Percentiles rank a stretch among this genome's conserved stretches.
Conservation (phyloP, 176 grass and related monocot genomes). For the Ensete glaucum region DNA sequence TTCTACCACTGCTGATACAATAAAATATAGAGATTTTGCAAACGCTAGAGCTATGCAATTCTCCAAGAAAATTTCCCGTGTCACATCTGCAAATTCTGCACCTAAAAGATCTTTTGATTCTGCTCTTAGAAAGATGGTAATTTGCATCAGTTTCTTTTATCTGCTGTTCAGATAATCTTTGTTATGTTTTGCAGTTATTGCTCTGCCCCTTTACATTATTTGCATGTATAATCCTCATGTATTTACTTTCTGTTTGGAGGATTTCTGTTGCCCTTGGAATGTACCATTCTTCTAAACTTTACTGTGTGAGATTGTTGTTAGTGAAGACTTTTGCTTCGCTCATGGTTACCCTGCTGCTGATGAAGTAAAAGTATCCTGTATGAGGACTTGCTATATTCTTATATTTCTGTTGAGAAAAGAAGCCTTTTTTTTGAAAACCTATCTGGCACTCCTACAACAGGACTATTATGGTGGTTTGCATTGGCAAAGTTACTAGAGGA, state of each 20-base stretch:
- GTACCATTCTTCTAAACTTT: background rate
- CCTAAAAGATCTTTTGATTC: constrained; percentile 86
- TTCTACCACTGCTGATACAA: constrained; percentile 40
- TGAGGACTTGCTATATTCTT: too few relatives aligned
- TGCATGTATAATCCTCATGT: background rate
- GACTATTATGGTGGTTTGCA: too few relatives aligned
- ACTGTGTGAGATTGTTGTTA: background rate
- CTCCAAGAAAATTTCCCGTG: constrained; percentile 67
- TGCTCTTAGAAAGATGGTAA: constrained; percentile 75
- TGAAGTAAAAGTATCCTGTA: too few relatives aligned
- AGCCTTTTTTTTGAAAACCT: too few relatives aligned
- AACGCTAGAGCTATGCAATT: constrained; percentile 57
- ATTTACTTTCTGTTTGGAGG: background rate
- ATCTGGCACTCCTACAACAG: too few relatives aligned
- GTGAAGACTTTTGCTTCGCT: background rate
- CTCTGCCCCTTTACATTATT: too few relatives aligned
- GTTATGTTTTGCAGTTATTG: too few relatives aligned
- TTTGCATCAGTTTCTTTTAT: background rate
- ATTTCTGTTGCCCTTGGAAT: background rate
- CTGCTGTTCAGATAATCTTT: background rate
- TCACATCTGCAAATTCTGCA: constrained; percentile 43
- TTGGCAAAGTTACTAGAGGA: too few relatives aligned
- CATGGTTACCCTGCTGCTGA: background rate
- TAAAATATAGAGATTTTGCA: constrained; percentile 45
- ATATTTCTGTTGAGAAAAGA: too few relatives aligned